Base-by-base conservation (phyloP, 345 rosid genomes). In the Gossypium stocksii region DNA sequence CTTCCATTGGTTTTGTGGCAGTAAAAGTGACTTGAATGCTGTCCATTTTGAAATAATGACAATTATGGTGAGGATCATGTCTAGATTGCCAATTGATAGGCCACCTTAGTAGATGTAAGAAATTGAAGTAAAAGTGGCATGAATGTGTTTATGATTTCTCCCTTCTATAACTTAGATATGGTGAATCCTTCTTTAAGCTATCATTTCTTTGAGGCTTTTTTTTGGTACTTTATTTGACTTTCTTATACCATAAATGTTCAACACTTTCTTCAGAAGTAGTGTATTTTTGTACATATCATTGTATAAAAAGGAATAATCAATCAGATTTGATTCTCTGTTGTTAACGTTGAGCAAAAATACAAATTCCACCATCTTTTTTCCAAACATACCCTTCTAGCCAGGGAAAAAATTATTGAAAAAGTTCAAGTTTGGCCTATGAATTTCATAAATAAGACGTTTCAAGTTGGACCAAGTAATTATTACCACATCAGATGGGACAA, bases 1-100 rank as follows among this genome's bases (percentile, higher is more conserved):
- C 76, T 95, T 93, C 75, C 89, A 90, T 74, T 93, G 99, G 99
- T 83, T 89, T 72, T 77, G 53, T 80, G 99, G 98, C 56, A 82
- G 82, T 77, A 90, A 88, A 85, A 84, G 69, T 72, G 99, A 95
- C 74, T 72, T 90, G 68, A 86, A 85, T 82, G 93, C 99, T 74
- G 87, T 93, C 73, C 99, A 89, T 83, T 62, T 93, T 83, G 99
- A 95, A 77, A 85, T 85, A 75, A 68, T 93, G 86, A 91, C 88
- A 65, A 84, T 95, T 75, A 76, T 80, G 96, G 99, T 93, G 85
- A 88, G 97, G 81, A 82, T 73, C 70, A 41, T 27, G 20, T 19
- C 59, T 54, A 1, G 46, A 61, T 41, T 66, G 45, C 65, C 53
- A 20, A 38, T 71, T 71, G 2, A 22, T 70, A 27, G 29, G 7